Evolutionary conservation across 768 basidiomycete genomes (phyloP), one percentile per base, ranked within the genome.

Genomic region (Boletus rufocinnamomeus): DNA sequence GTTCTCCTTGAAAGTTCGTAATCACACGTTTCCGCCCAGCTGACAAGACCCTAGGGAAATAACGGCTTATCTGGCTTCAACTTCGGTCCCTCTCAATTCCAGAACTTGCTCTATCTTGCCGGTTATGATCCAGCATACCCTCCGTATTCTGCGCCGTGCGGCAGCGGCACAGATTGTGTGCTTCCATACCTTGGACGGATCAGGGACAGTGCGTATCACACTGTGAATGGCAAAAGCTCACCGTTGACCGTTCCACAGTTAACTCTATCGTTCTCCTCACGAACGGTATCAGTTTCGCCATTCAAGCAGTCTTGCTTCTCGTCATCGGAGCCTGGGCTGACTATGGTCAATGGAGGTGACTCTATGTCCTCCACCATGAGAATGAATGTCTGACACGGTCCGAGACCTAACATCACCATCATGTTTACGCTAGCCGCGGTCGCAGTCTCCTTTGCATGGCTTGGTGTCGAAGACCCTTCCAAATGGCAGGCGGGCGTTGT

Each of bases 241-340:
- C 2, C 23, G n/a, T 34, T 57, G 46, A n/a, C 35, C 44, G 11
- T 47, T 21, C 25, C 10, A 19, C 64, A 89, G 87, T 89, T 56
- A 91, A 89, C 64, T 87, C 89, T 3, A 88, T 91, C 60, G 87
- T 91, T 6, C 79, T 91, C 27, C 77, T 90, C 55, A 90, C 88
- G 9, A 91, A 91, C 63, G 89, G 90, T 4, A 84, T 92, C 45
- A 87, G 86, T 59, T 91, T 91, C 65, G 88, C 87, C 0, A 79
- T 91, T 28, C 89, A 92, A 72, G 87, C 88, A 0, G 81, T 79
- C 17, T 65, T 91, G 17, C 73, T 92, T 41, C 71, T 91, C 25
- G 64, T 80, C 14, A 82, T 91, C 30, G 89, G 89, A 5, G 86
- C 88, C 4, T 91, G 89, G 86, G 88, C 89, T 1, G 89, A 91